Evolutionary conservation across 2,329 filamentous ascomycete species (phyloP).

Genomic region (Phaeosphaeriaceae sp.): DNA sequence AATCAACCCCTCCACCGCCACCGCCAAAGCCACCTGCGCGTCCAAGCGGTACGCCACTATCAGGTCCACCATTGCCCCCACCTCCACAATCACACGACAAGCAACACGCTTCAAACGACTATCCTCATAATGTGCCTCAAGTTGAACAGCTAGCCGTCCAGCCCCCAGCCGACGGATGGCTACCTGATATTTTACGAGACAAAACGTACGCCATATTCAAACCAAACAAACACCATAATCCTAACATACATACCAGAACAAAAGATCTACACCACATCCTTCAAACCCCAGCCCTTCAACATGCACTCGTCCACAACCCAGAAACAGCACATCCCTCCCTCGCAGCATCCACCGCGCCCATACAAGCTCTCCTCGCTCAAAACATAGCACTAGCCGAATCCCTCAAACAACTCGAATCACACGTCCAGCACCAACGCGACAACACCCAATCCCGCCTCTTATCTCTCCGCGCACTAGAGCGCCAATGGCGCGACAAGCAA

Average conservation of each 20-base stretch:
- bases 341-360: conserved; percentile 65
- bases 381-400: conserved; percentile 74
- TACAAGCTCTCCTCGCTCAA: conserved; percentile 69
- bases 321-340: conserved; percentile 75
- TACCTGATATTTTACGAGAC: conserved; percentile 76
- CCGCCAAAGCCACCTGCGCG: conserved; percentile 53
- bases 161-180: conserved; percentile 69
- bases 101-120: conserved; percentile 23
- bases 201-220: conserved; percentile 71
- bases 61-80: conserved; percentile 54
- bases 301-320: conserved; percentile 73
- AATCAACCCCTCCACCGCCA: conserved; percentile 56
- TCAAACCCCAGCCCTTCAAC: conserved; percentile 68
- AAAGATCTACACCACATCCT: conserved; percentile 77
- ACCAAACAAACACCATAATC: conserved; percentile 11
- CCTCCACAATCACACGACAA: conserved; percentile 44
- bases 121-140: conserved; percentile 25
- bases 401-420: conserved; percentile 66
- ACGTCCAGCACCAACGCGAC: conserved; percentile 67
- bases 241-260: conserved; percentile 65
- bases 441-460: conserved; percentile 81
- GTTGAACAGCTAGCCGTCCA: conserved; percentile 24
- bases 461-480: conserved; percentile 82
- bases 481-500: conserved; percentile 91
- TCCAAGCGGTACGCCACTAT: conserved; percentile 50